phyloP scores from a whole-genome alignment of 257 asterid species.

The Jaltomata sinuosa region DNA sequence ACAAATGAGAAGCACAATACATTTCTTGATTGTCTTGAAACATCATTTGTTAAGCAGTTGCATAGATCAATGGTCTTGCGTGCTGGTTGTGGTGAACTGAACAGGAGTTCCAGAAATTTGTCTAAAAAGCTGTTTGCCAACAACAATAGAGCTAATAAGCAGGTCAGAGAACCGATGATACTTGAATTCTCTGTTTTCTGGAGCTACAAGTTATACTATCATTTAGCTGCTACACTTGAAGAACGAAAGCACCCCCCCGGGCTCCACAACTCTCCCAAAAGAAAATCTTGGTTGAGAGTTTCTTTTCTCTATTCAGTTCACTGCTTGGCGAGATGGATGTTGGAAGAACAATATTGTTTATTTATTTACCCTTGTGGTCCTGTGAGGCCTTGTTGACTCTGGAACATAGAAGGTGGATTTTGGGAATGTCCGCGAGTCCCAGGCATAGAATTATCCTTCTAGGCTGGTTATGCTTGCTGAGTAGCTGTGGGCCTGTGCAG shows the following conservation, averaged over 20 bases:
- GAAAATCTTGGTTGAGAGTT: background rate
- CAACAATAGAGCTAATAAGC: constrained; percentile 19
- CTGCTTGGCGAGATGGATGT: constrained; percentile 19
- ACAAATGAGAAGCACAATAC: constrained; percentile 63
- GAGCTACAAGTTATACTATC: background rate
- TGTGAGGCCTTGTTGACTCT: too few relatives aligned
- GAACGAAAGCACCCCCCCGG: background rate
- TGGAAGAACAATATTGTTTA: constrained; percentile 24
- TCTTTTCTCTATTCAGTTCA: constrained; percentile 1
- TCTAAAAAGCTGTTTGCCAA: constrained; percentile 4
- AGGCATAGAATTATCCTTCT: too few relatives aligned
- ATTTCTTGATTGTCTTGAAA: constrained; percentile 58
- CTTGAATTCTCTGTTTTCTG: background rate
- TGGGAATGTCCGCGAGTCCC: too few relatives aligned
- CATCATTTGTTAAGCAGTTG: constrained; percentile 54
- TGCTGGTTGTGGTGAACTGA: constrained; percentile 15
- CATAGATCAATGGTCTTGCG: constrained; percentile 33
- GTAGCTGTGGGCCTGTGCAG: too few relatives aligned
- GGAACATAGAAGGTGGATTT: too few relatives aligned
- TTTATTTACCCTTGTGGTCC: too few relatives aligned
- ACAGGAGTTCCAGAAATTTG: constrained; percentile 4
- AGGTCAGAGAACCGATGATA: constrained; percentile 22
- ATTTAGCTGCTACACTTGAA: background rate
- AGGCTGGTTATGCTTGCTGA: too few relatives aligned
- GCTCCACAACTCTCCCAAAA: background rate